A percentile compares a stretch with the other conserved stretches of the same genome.
phyloP scores from a whole-genome alignment of 179 eudicot species.

The Beta corolliflora region DNA sequence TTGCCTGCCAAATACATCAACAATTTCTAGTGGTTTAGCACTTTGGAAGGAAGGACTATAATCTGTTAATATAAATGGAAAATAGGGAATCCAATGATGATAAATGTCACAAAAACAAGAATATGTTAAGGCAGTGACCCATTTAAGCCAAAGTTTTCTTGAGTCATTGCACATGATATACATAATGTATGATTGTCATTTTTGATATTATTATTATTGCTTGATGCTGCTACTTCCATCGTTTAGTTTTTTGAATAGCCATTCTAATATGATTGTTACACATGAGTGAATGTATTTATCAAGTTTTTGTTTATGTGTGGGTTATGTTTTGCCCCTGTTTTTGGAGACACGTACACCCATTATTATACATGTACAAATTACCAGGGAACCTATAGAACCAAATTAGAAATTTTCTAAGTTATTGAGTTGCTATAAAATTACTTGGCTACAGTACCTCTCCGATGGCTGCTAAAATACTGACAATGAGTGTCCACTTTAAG shows the following conservation, averaged over 20 bases:
- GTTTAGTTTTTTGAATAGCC: constrained; percentile 8
- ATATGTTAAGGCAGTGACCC: no score
- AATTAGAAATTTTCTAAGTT: no score
- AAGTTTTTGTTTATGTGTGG: neutral
- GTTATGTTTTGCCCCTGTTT: constrained; percentile 23
- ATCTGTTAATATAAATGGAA: neutral
- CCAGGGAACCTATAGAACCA: no score
- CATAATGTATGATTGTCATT: neutral
- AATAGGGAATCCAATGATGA: constrained; percentile 37
- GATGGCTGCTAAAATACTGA: no score
- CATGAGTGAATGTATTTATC: constrained; percentile 20
- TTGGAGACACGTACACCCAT: constrained; percentile 24
- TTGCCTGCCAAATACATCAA: constrained; percentile 27
- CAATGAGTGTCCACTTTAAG: no score
- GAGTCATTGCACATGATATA: constrained; percentile 29
- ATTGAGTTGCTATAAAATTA: no score
- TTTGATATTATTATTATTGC: neutral
- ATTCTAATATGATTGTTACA: constrained; percentile 26
- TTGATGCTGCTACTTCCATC: neutral
- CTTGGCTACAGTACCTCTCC: no score
- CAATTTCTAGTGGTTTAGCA: constrained; percentile 22
- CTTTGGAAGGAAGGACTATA: constrained; percentile 21
- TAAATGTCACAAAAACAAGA: neutral
- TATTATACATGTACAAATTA: neutral
- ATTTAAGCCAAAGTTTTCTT: constrained; percentile 12